A percentile compares a stretch with the other conserved stretches of the same genome.
These are phyloP conservation scores for Odontarrhena argentea DNA, from an alignment of 345 rosid genomes.

Conservation along the genomic window DNA sequence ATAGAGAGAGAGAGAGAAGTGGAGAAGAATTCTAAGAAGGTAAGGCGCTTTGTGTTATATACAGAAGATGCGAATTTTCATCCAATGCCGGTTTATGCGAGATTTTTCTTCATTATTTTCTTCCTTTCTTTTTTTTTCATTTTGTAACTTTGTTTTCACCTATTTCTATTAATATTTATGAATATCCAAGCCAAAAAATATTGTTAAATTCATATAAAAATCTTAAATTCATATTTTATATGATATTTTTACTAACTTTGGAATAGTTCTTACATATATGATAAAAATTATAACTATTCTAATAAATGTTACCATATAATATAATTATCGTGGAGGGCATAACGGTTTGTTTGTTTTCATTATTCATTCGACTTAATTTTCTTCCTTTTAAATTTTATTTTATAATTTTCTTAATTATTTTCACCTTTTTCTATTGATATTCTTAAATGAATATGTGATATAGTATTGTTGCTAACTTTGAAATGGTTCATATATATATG, in stretches of 20 bases:
- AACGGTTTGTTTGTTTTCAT: too few species aligned
- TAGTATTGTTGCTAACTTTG: background rate
- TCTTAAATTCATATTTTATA: too few species aligned
- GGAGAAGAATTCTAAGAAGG: conserved; percentile 42
- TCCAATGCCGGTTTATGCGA: conserved; percentile 34
- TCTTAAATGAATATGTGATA: background rate
- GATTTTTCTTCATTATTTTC: background rate
- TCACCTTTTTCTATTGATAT: background rate
- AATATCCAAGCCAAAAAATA: too few species aligned
- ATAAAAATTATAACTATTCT: too few species aligned
- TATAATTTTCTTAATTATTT: background rate
- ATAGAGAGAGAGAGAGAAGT: conserved; percentile 43
- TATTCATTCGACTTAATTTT: too few species aligned
- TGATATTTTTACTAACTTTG: too few species aligned
- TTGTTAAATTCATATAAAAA: too few species aligned
- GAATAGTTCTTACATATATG: too few species aligned
- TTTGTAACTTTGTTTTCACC: background rate
- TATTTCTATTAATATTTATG: too few species aligned
- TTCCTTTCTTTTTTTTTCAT: background rate
- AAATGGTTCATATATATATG: background rate
- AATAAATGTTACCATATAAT: too few species aligned
- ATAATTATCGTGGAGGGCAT: too few species aligned
- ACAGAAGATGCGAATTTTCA: conserved; percentile 4
- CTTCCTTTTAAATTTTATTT: too few species aligned
- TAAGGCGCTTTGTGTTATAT: conserved; percentile 31